Base-by-base conservation (phyloP, 2,329 filamentous ascomycete species). In the Zelopaecilomyces penicillatus region DNA sequence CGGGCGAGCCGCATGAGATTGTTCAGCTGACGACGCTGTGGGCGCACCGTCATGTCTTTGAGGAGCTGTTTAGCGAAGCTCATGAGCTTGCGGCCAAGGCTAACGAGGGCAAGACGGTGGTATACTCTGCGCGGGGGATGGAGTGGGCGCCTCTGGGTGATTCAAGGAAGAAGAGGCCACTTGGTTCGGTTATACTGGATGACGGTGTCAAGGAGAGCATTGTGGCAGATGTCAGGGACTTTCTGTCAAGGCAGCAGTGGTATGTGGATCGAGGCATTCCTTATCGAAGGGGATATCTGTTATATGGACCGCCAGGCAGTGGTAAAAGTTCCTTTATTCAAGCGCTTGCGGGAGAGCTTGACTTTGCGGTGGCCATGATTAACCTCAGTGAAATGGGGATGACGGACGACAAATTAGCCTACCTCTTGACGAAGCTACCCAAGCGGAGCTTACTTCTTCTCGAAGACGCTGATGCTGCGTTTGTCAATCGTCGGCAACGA, bases 251-350 rank as follows among this genome's bases (percentile, higher is more conserved):
- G 33, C 80, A 86, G 46, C 79, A 84, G 52, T 96, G 91, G 90
- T 96, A 96, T 59, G 79, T 89, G 41, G 88, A 95, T 57, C 82
- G 91, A n/a, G 91, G 90, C 3, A 95, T 96, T 51, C 91, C 91
- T 0, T 96, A 96, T 58, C 80, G 90, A 12, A 74, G 90, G 45
- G 91, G 90, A 1, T 96, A 96, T 59, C 74, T 96, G 6, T 75
- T 96, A 0, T 88, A 93, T 57, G 90, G 90, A 0, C 89, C 90
- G 4, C 90, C 90, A 0, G 90, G 90, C 0, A 95, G 85, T 36
- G 94, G 88, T 32, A 97, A 95, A 70, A 96, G 85, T 49, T 95
- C 88, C 0, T 97, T 98, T 55, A 96, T 98, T 50, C 89, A 96
- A 64, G 90, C 93, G 0, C 69, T 98, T 36, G 93, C 93, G 1